phyloP scores from a whole-genome alignment of 23 red algal genomes.

The Gracilaria caudata region DNA sequence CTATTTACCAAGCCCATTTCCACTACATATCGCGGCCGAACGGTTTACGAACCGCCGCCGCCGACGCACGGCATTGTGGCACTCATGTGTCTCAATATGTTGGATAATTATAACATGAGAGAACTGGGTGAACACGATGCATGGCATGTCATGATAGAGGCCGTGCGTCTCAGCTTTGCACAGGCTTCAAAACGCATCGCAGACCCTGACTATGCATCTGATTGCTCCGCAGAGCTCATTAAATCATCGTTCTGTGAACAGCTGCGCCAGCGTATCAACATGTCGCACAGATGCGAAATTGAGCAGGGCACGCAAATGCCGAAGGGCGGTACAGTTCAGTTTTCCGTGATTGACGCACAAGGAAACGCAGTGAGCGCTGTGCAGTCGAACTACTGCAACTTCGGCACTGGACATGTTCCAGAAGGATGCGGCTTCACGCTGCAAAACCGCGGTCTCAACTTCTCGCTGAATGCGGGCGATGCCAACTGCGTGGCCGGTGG shows the following conservation, averaged over 20 bases:
- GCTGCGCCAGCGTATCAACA: conserved; percentile 26
- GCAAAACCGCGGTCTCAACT: conserved; percentile 94
- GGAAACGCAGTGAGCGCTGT: conserved; percentile 86
- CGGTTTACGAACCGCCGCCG: conserved; percentile 76
- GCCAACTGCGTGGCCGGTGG: conserved; percentile 64
- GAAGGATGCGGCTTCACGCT: conserved; percentile 84
- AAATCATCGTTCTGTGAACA: conserved; percentile 18
- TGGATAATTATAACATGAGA: conserved; percentile 41
- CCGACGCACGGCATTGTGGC: conserved; percentile 90
- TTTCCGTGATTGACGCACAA: conserved; percentile 82
- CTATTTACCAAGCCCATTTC: conserved; percentile 43
- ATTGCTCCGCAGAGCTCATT: conserved; percentile 26
- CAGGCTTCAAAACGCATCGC: conserved; percentile 41
- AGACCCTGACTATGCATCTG: conserved; percentile 31
- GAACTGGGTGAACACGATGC: conserved; percentile 12
- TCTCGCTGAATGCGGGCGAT: conserved; percentile 35
- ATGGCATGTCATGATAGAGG: conserved; percentile 76
- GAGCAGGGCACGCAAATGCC: not conserved
- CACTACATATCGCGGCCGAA: conserved; percentile 73
- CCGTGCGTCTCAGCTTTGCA: conserved; percentile 72
- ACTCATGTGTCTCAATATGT: conserved; percentile 82
- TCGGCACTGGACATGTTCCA: conserved; percentile 89
- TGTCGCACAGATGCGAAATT: not conserved
- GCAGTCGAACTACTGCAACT: conserved; percentile 87
- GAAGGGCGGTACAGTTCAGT: conserved; percentile 88